These are phyloP conservation scores for Elongisporangium prolatum DNA, from an alignment of 352 stramenopile species.

Conservation along the genomic window DNA sequence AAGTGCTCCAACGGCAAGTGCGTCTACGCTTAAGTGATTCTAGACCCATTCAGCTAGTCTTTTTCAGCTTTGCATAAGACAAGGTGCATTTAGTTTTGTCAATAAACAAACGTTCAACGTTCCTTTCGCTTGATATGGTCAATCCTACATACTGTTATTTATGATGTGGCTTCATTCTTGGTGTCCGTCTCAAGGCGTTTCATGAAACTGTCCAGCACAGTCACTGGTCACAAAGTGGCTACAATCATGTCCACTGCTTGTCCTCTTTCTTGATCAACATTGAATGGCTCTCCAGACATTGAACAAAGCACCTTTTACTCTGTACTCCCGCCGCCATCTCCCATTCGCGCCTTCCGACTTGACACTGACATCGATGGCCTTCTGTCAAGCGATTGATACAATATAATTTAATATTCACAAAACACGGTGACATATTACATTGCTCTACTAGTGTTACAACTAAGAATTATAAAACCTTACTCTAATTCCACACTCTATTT, in stretches of 20 bases:
- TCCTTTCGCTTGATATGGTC: not conserved
- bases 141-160: no score
- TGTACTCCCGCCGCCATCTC: no score
- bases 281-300: no score
- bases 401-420: no score
- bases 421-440: not conserved
- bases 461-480: not conserved
- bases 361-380: no score
- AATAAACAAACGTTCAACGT: not conserved
- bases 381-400: no score
- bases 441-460: not conserved
- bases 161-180: not conserved
- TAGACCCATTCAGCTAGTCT: not conserved
- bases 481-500: not conserved
- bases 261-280: no score
- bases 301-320: no score
- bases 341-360: no score
- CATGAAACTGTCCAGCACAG: not conserved
- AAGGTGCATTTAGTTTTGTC: not conserved
- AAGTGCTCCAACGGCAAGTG: slow-evolving; percentile 28
- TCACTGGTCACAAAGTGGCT: not conserved
- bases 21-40: slow-evolving; percentile 17
- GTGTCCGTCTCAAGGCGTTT: not conserved
- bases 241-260: not conserved
- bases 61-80: not conserved